Evolutionary conservation across 768 basidiomycete species (phyloP).

Genomic region (Agaricus subrufescens): DNA sequence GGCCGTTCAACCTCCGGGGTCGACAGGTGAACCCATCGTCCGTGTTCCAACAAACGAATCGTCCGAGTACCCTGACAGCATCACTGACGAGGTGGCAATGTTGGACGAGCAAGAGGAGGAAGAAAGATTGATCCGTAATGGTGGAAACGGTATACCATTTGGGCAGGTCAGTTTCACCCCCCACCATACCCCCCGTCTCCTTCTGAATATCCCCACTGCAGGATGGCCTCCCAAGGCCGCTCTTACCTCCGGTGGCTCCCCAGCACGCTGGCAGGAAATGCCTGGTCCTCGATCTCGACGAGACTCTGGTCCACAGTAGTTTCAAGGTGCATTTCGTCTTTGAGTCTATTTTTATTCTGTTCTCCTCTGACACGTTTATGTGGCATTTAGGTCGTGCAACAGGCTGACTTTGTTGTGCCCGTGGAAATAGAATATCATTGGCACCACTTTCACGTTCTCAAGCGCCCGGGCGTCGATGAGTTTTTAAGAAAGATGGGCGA

Average conservation of each 20-base stretch:
- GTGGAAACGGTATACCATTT: constrained; percentile 92
- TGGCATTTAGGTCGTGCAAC: constrained; percentile 68
- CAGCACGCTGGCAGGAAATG: constrained; percentile 90
- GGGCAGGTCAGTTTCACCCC: constrained; percentile 63
- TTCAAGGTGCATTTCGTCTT: constrained; percentile 71
- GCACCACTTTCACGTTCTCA: constrained; percentile 99
- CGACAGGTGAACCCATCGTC: constrained; percentile 48
- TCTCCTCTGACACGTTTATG: neutral
- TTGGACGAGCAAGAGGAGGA: constrained; percentile 84
- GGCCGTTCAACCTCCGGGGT: constrained; percentile 89
- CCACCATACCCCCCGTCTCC: neutral
- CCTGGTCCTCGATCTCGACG: constrained; percentile 93
- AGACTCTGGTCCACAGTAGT: constrained; percentile 94
- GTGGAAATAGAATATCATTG: constrained; percentile 98
- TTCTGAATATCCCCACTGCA: constrained; percentile 21
- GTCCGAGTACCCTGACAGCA: constrained; percentile 57
- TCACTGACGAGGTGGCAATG: constrained; percentile 54
- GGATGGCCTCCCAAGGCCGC: constrained; percentile 85
- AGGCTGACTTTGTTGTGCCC: constrained; percentile 96
- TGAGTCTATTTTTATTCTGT: neutral
- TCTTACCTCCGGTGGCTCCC: constrained; percentile 81
- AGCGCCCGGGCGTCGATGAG: constrained; percentile 95
- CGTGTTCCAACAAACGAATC: constrained; percentile 35
- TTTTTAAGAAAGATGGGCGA: constrained; percentile 98
- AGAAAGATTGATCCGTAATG: constrained; percentile 81